Evolutionary conservation across 805 yeast genomes (phyloP).

Genomic region (Metschnikowia koreensis): DNA sequence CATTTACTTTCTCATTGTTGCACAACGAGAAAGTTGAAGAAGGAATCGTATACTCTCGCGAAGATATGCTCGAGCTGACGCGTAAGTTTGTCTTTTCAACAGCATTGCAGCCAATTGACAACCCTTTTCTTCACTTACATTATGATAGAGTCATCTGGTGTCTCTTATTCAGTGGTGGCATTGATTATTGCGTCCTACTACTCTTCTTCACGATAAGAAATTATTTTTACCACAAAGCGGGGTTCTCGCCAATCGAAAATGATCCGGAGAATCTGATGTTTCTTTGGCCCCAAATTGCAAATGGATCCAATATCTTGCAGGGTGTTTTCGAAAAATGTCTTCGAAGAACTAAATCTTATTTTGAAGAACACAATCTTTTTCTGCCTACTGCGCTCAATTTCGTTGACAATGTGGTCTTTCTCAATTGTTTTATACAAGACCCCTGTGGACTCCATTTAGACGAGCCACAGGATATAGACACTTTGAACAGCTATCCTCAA

Average conservation of each 20-base stretch:
- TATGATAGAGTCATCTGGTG: conserved; percentile 20
- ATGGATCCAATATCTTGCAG: neutral
- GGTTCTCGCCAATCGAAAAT: conserved; percentile 5
- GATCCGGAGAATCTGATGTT: neutral
- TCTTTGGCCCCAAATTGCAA: neutral
- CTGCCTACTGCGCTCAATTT: conserved; percentile 4
- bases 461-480: neutral
- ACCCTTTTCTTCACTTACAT: conserved; percentile 8
- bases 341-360: neutral
- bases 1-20: neutral
- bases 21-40: neutral
- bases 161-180: conserved; percentile 15
- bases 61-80: conserved; percentile 10
- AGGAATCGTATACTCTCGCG: conserved; percentile 4
- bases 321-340: neutral
- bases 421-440: neutral
- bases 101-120: conserved; percentile 14
- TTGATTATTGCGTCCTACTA: conserved; percentile 5
- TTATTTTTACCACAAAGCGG: conserved; percentile 1
- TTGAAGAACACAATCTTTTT: neutral
- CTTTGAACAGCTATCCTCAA: neutral
- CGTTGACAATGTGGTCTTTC: neutral
- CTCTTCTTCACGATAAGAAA: conserved; percentile 12
- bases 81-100: conserved; percentile 15
- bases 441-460: neutral